phyloP scores from a whole-genome alignment of 1,284 basidiomycete genomes.

The Boletus semigastroideus region DNA sequence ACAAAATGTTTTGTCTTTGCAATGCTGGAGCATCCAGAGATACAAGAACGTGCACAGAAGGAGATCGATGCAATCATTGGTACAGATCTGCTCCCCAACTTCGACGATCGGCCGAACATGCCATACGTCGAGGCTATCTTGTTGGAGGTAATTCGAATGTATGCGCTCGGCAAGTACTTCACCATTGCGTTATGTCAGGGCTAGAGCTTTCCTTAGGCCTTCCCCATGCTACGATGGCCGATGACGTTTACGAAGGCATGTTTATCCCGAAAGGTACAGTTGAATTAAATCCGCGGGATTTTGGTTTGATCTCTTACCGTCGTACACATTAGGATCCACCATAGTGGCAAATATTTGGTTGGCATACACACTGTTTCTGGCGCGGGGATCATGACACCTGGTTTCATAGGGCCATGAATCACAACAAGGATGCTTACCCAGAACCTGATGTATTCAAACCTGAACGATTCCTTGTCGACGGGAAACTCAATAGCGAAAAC shows the following conservation, averaged over 20 bases:
- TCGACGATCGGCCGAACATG: conserved; percentile 39
- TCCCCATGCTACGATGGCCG: conserved; percentile 40
- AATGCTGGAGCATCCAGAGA: conserved; percentile 47
- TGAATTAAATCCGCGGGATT: too few species aligned
- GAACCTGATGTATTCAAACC: conserved; percentile 43
- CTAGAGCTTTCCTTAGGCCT: conserved; percentile 32
- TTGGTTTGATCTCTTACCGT: background rate
- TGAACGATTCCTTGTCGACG: conserved; percentile 36
- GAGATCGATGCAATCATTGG: conserved; percentile 47
- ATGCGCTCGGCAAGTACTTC: conserved; percentile 30
- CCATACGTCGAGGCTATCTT: conserved; percentile 48
- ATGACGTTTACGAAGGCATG: conserved; percentile 44
- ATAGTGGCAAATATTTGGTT: conserved; percentile 51
- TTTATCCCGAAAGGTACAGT: conserved; percentile 46
- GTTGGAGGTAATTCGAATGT: conserved; percentile 51
- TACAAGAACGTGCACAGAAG: conserved; percentile 41
- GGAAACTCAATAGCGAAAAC: conserved; percentile 34
- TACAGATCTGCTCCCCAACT: conserved; percentile 38
- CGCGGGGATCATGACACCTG: background rate
- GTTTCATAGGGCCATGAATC: conserved; percentile 41
- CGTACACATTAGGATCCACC: conserved; percentile 27
- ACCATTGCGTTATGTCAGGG: background rate
- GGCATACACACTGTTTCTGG: background rate
- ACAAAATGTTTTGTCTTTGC: conserved; percentile 47
- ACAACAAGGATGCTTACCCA: conserved; percentile 39